These are phyloP conservation scores for Oryza brachyantha DNA, from an alignment of 176 grass and related monocot species.

Conservation along the genomic window DNA sequence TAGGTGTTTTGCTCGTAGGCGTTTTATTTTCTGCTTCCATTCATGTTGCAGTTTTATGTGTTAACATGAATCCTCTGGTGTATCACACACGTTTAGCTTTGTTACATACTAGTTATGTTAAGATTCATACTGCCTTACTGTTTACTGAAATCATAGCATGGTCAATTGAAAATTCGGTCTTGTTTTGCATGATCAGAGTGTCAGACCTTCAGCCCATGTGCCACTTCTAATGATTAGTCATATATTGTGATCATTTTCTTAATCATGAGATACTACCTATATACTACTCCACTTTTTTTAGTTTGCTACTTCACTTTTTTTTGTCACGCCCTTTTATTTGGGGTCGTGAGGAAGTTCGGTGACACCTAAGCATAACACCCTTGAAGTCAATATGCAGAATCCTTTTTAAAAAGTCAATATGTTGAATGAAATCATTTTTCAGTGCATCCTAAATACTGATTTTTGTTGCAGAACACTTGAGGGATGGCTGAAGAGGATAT, in stretches of 20 bases:
- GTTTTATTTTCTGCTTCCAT: too few relatives aligned
- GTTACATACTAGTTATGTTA: background rate
- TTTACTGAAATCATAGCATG: background rate
- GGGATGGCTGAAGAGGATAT: conserved; percentile 85
- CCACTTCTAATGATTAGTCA: background rate
- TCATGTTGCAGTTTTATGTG: background rate
- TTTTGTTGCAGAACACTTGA: conserved; percentile 27
- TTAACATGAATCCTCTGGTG: background rate
- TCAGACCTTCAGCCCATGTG: background rate
- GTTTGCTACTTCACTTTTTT: background rate
- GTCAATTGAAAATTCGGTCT: background rate
- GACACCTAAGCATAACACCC: background rate
- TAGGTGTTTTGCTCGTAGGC: background rate
- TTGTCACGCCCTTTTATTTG: background rate
- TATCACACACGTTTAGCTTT: background rate
- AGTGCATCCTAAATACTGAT: background rate
- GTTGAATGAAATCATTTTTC: background rate
- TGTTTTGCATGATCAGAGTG: background rate
- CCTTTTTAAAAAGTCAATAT: too few relatives aligned
- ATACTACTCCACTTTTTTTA: too few relatives aligned
- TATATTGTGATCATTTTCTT: background rate
- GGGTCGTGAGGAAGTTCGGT: background rate
- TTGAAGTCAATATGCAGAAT: background rate
- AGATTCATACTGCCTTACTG: background rate
- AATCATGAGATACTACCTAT: background rate